Evolutionary conservation across 257 asterid genomes (phyloP).

Genomic region (Ballota nigra): DNA sequence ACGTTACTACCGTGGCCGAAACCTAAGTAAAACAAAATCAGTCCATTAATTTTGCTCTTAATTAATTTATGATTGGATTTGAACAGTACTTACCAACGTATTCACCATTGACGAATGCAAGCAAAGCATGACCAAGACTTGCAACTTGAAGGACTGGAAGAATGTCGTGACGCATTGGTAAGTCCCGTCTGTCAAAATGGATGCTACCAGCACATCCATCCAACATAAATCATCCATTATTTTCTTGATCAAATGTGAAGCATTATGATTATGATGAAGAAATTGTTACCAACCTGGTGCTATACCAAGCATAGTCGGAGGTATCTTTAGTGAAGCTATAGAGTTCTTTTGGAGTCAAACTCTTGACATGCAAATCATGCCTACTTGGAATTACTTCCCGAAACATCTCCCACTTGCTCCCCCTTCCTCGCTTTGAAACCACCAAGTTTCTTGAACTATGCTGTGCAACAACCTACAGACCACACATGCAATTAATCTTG

Average conservation of each 20-base stretch:
- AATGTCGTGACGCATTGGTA: slow-evolving; percentile 69
- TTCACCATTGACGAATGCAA: slow-evolving; percentile 73
- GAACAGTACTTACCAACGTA: slow-evolving; percentile 45
- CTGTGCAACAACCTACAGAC: slow-evolving; percentile 64
- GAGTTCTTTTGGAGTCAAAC: slow-evolving; percentile 53
- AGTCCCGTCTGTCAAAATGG: slow-evolving; percentile 40
- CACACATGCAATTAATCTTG: no score
- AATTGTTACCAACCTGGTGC: slow-evolving; percentile 50
- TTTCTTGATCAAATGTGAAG: neutral
- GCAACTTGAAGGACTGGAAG: slow-evolving; percentile 68
- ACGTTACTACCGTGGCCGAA: slow-evolving; percentile 75
- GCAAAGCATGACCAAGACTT: slow-evolving; percentile 91
- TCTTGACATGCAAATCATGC: slow-evolving; percentile 35
- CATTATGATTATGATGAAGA: no score
- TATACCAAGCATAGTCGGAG: slow-evolving; percentile 90
- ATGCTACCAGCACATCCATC: slow-evolving; percentile 35
- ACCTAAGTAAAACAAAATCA: no score
- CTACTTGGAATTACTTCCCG: slow-evolving; percentile 50
- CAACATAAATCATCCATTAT: neutral
- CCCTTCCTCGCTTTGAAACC: slow-evolving; percentile 36
- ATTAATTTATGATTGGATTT: no score
- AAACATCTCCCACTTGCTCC: slow-evolving; percentile 58
- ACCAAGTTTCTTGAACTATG: slow-evolving; percentile 70
- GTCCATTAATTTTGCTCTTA: no score
- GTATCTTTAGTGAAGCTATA: slow-evolving; percentile 63